Base-by-base conservation (phyloP, 2,329 filamentous ascomycete species). In the Scopulariopsis brevicaulis region DNA sequence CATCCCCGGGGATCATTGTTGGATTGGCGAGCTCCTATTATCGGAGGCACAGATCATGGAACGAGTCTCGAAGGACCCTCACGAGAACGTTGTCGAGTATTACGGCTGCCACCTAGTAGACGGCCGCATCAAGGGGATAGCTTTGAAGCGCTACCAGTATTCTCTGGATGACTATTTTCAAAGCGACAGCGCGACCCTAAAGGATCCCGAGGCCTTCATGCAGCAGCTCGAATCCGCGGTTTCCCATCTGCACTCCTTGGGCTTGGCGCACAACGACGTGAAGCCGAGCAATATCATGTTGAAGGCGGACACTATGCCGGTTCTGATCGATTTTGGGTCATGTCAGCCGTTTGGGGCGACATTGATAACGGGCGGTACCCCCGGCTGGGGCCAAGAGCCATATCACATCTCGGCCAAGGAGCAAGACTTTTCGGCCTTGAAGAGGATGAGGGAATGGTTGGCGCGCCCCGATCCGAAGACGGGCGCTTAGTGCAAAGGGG, bases 211-310 rank as follows among this genome's bases (percentile, higher is more conserved):
- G 4, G 34, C 54, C n/a, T 63, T 63, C 46, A 53, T 61, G 54
- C n/a, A 55, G 43, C 60, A 56, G 40, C 60, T 68, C 15, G 46
- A 63, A 56, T 65, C 64, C 18, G 64, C 64, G 15, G 60, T 67
- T 15, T 32, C 58, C 43, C 57, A 65, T 53, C 58, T 67, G 25
- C 65, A 67, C 58, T 60, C 55, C 12, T 60, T 64, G 56, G 65
- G 66, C 6, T 58, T 65, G 46, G 65, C 65, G 10, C 65, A 68
- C 52, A 67, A 68, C 56, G 64, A 68, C 58, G 60, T 68, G 55
- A 64, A 61, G 40, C 65, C 66, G 15, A 15, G 59, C 35, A 68
- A 68, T 54, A 62, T 68, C 54, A 61, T 68, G 59, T 52, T 67
- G 15, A 59, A 60, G 28, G 55, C 63, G 25, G 62, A 60, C 8